Conservation (phyloP, 768 basidiomycete species). For the Piloderma croceum region DNA sequence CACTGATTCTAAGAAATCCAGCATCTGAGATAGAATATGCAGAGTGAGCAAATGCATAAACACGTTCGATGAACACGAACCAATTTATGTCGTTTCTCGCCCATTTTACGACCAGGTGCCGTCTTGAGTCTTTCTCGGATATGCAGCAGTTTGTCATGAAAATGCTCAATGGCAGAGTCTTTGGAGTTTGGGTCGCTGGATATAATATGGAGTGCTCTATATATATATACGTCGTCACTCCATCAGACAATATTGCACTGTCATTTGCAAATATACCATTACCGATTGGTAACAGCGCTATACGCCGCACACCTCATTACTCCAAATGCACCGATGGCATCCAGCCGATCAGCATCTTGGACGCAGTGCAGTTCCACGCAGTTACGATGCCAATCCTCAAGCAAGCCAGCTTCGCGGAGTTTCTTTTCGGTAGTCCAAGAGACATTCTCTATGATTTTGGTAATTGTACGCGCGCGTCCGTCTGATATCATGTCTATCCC, state of each 20-base stretch:
- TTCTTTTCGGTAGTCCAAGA: constrained; percentile 84
- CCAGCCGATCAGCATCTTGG: constrained; percentile 74
- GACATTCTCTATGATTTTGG: constrained; percentile 67
- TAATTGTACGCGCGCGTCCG: constrained; percentile 51
- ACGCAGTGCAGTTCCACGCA: constrained; percentile 78
- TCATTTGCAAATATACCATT: no score
- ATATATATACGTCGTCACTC: constrained; percentile 9
- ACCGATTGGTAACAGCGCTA: constrained; percentile 49
- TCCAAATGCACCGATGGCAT: constrained; percentile 79
- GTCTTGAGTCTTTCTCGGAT: constrained; percentile 78
- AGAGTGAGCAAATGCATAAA: neutral
- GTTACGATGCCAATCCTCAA: constrained; percentile 62
- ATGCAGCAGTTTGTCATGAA: constrained; percentile 78
- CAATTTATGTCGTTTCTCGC: constrained; percentile 64
- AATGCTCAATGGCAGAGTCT: constrained; percentile 69
- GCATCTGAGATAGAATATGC: constrained; percentile 38
- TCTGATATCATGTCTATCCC: constrained; percentile 54
- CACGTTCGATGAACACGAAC: constrained; percentile 44
- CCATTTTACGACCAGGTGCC: constrained; percentile 58
- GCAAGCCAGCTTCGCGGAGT: constrained; percentile 45
- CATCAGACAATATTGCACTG: neutral
- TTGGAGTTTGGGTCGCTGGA: constrained; percentile 38
- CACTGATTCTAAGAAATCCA: constrained; percentile 55
- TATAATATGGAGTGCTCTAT: constrained; percentile 41
- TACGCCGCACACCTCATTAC: constrained; percentile 69